These are phyloP conservation scores for Tuber melanosporum DNA, from an alignment of 495 filamentous ascomycete species.

Conservation along the genomic window DNA sequence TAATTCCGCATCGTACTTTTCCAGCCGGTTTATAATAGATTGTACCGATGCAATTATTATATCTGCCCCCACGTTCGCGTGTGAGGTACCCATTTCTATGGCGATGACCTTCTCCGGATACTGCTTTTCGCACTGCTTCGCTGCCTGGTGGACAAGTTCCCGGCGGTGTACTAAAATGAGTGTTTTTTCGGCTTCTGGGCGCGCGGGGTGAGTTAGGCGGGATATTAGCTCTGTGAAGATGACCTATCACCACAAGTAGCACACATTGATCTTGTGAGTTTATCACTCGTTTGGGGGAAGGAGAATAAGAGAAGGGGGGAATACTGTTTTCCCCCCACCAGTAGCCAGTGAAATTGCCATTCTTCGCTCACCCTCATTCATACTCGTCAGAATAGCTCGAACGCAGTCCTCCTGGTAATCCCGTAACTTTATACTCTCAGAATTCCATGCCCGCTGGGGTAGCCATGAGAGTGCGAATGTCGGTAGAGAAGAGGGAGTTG, in stretches of 20 bases:
- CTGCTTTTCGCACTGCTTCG: slow-evolving; percentile 66
- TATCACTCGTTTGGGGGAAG: background rate
- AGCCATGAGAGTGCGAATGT: background rate
- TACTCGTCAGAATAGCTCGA: slow-evolving; percentile 65
- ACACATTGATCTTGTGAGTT: background rate
- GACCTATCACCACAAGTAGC: slow-evolving; percentile 50
- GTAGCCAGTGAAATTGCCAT: slow-evolving; percentile 87
- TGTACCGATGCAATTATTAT: slow-evolving; percentile 90
- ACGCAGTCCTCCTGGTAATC: slow-evolving; percentile 87
- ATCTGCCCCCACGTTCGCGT: slow-evolving; percentile 71
- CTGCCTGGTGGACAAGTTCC: slow-evolving; percentile 95
- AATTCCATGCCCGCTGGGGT: slow-evolving; percentile 1
- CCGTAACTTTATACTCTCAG: slow-evolving; percentile 48
- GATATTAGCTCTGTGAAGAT: slow-evolving; percentile 95
- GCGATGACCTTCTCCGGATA: slow-evolving; percentile 77
- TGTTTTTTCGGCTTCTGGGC: slow-evolving; percentile 59
- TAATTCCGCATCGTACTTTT: slow-evolving; percentile 67
- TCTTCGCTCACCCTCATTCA: slow-evolving; percentile 68
- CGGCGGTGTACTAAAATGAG: slow-evolving; percentile 87
- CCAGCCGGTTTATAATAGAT: slow-evolving; percentile 67
- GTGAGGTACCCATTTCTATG: slow-evolving; percentile 76
- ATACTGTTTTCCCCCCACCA: slow-evolving; percentile 84
- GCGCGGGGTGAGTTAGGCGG: slow-evolving; percentile 56
- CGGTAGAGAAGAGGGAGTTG: background rate
- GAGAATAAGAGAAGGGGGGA: background rate